Evolutionary conservation across 495 filamentous ascomycete genomes (phyloP).

Genomic region (Hypoxylon fuscum): DNA sequence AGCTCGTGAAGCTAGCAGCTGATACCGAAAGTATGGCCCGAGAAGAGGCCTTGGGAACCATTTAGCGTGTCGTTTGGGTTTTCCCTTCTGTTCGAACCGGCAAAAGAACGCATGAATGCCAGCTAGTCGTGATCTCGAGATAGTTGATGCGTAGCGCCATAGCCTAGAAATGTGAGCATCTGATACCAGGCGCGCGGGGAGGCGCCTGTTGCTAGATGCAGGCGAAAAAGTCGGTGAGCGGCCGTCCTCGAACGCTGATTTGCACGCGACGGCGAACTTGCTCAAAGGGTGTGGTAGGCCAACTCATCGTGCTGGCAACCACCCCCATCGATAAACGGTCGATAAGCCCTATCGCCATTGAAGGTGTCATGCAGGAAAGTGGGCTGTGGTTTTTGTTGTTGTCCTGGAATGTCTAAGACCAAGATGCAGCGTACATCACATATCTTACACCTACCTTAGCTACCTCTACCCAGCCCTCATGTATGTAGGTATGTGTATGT

Average conservation of each 20-base stretch:
- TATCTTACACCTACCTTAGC: constrained; percentile 13
- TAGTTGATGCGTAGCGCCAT: too few species aligned
- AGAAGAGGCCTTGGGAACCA: neutral
- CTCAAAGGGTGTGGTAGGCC: constrained; percentile 41
- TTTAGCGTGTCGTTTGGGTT: constrained; percentile 7
- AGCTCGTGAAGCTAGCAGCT: constrained; percentile 27
- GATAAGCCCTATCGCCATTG: constrained; percentile 42
- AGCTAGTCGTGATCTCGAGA: too few species aligned
- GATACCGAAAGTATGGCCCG: constrained; percentile 13
- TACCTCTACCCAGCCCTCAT: constrained; percentile 23
- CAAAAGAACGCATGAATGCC: neutral
- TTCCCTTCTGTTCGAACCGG: constrained; percentile 10
- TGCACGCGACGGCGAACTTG: constrained; percentile 32
- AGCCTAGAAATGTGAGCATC: neutral
- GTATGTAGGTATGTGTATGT: neutral
- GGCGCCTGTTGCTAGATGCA: constrained; percentile 29
- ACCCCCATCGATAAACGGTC: constrained; percentile 29
- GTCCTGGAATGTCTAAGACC: constrained; percentile 38
- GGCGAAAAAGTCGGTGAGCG: constrained; percentile 39
- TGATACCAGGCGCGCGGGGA: constrained; percentile 24
- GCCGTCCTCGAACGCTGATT: constrained; percentile 33
- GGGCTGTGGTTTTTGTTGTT: constrained; percentile 17
- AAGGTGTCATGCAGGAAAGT: constrained; percentile 40
- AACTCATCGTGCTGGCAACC: constrained; percentile 40
- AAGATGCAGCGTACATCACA: constrained; percentile 29